Evolutionary conservation across 768 basidiomycete genomes (phyloP), one percentile per base, ranked within the genome.

Genomic region (Psilocybe subaeruginosa): DNA sequence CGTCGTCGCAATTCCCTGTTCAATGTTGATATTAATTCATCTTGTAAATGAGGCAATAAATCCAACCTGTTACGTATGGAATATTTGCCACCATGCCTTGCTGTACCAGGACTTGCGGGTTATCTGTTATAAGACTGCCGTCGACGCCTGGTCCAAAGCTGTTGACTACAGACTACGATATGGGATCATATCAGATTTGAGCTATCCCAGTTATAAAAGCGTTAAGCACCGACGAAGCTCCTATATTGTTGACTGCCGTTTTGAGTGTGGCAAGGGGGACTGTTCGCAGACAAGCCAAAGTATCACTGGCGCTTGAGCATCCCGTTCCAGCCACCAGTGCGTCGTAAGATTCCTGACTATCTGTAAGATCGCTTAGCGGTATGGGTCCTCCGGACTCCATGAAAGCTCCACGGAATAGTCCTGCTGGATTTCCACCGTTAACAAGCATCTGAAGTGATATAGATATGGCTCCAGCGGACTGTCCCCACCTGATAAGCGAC

Each of bases 401-500:
- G 66, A 84, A 78, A 2, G 71, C 82, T 0, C 72, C 83, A 2
- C 80, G 78, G 72, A 83, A 85, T 3, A 84, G 70, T 0, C 77
- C 78, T 52, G 79, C 76, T 6, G 72, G 70, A 60, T 82, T 71
- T 2, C 82, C 83, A 5, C 70, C 72, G 63, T 82, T 78, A 1
- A 76, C 71, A 1, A 83, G 49, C 80, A 85, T 82, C 2, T 87
- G 85, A 12, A 83, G 64, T 4, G 79, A 71, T 14, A 80, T 83
- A 29, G 81, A 82, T 45, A 85, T 80, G 0, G 86, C 85, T 9
- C 87, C 87, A 0, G 77, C 76, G 54, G 77, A 78, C 67, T 78
- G 73, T 1, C 76, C 77, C 77, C 78, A 78, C 56, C 76, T 77
- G 43, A 23, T 11, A 30, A 2, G 9, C 51, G 8, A 53, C 5